These are phyloP conservation scores for Peltaster fructicola DNA, from an alignment of 2,329 filamentous ascomycete genomes.

Conservation along the genomic window DNA sequence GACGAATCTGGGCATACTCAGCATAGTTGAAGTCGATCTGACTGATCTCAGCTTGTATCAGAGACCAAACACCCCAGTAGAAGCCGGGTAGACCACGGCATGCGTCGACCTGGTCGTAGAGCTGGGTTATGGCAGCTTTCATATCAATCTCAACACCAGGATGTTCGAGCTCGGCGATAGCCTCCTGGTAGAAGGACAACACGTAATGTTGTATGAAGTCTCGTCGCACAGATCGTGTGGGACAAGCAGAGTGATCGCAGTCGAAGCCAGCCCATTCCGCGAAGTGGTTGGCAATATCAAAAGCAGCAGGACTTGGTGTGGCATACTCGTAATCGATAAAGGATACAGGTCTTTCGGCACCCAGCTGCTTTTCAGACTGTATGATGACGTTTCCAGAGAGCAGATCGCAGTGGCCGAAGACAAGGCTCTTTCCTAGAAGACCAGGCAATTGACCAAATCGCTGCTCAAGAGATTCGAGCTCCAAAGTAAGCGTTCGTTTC, in stretches of 20 bases:
- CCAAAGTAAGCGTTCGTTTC: conserved; percentile 51
- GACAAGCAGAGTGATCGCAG: conserved; percentile 73
- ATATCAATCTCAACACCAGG: conserved; percentile 28
- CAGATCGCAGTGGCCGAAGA: conserved; percentile 91
- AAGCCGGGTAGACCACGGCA: conserved; percentile 85
- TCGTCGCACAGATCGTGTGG: conserved; percentile 56
- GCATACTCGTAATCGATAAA: conserved; percentile 99
- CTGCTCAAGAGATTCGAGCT: conserved; percentile 51
- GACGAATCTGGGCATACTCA: conserved; percentile 65
- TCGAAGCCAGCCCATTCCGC: conserved; percentile 97
- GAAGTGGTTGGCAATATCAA: conserved; percentile 96
- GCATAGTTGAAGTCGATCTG: conserved; percentile 96
- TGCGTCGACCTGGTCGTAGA: conserved; percentile 66
- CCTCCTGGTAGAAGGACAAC: conserved; percentile 41
- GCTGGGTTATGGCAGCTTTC: conserved; percentile 45
- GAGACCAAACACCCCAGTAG: conserved; percentile 81
- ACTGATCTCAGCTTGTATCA: conserved; percentile 87
- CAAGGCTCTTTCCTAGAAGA: conserved; percentile 58
- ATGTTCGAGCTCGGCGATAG: conserved; percentile 29
- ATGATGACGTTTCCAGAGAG: conserved; percentile 95
- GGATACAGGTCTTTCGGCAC: conserved; percentile 32
- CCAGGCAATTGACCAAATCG: conserved; percentile 62
- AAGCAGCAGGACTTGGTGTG: conserved; percentile 80
- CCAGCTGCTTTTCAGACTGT: conserved; percentile 30
- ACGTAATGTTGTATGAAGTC: conserved; percentile 77